A percentile compares a stretch with the other conserved stretches of the same genome.
These are phyloP conservation scores for Botrytis paeoniae DNA, from an alignment of 2,329 filamentous ascomycete genomes.

Conservation along the genomic window DNA sequence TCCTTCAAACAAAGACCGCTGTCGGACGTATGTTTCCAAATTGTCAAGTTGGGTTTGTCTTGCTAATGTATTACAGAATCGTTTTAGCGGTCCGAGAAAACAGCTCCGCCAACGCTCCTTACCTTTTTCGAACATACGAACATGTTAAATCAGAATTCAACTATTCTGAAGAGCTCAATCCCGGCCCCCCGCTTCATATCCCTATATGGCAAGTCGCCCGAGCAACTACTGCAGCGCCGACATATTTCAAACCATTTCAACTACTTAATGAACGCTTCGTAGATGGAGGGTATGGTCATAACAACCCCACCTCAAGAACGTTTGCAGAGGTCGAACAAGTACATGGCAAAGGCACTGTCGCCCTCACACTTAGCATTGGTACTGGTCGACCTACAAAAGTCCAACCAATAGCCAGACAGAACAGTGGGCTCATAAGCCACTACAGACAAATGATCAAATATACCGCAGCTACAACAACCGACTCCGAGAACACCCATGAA, in stretches of 20 bases:
- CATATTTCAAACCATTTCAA: constrained; percentile 42
- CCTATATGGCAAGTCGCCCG: constrained; percentile 14
- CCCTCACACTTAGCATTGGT: constrained; percentile 2
- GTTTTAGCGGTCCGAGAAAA: constrained; percentile 1
- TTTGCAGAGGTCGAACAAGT: constrained; percentile 7
- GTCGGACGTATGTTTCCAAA: not conserved
- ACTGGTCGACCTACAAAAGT: not conserved
- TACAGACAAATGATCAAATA: not conserved
- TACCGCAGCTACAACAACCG: not conserved
- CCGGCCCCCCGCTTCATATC: not conserved
- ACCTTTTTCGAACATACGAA: constrained; percentile 2
- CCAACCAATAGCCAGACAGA: not conserved
- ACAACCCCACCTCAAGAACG: not conserved
- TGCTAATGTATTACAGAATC: not conserved
- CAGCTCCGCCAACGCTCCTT: not conserved
- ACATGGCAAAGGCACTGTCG: not conserved
- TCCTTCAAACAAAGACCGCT: not conserved
- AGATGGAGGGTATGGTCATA: constrained; percentile 38
- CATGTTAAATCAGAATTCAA: not conserved
- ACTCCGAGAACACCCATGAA: not conserved
- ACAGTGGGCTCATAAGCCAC: not conserved
- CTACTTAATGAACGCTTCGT: constrained; percentile 40
- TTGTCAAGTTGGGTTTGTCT: not conserved
- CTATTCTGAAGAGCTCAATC: not conserved
- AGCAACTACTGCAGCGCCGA: constrained; percentile 43